These are phyloP conservation scores for Aureobasidium sp. DNA, from an alignment of 2,329 filamentous ascomycete genomes.

Conservation along the genomic window DNA sequence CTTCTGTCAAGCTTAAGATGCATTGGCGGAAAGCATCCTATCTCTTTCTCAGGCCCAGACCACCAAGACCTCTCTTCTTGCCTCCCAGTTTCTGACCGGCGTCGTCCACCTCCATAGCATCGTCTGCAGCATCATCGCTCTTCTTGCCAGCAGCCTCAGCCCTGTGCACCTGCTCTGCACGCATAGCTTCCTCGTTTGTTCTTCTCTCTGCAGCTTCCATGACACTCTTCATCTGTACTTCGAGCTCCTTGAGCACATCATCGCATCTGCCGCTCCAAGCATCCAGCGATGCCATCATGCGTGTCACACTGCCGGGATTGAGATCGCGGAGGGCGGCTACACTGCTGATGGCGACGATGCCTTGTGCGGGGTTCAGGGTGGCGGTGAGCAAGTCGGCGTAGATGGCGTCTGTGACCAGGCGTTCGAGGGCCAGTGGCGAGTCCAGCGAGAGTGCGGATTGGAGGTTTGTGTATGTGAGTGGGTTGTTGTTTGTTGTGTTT, in stretches of 20 bases:
- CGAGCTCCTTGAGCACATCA: constrained; percentile 63
- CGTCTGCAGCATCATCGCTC: constrained; percentile 13
- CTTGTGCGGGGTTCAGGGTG: constrained; percentile 71
- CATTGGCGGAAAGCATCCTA: background rate
- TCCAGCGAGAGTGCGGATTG: constrained; percentile 58
- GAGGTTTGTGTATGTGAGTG: constrained; percentile 65
- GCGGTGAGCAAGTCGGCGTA: constrained; percentile 77
- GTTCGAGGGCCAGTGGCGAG: constrained; percentile 65
- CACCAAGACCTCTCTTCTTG: constrained; percentile 3
- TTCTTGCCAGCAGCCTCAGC: constrained; percentile 19
- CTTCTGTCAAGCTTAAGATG: background rate
- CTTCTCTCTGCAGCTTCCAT: constrained; percentile 37
- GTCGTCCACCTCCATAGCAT: constrained; percentile 28
- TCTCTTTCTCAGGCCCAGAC: background rate
- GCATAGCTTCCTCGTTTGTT: constrained; percentile 35
- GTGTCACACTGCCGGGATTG: constrained; percentile 59
- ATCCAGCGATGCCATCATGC: constrained; percentile 59
- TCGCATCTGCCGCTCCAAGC: constrained; percentile 75
- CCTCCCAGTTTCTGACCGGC: constrained; percentile 6
- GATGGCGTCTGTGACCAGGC: constrained; percentile 76
- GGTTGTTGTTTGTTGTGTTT: constrained; percentile 35
- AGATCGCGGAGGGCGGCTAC: constrained; percentile 83
- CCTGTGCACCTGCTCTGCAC: constrained; percentile 30
- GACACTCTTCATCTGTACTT: constrained; percentile 63
- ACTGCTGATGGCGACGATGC: constrained; percentile 67